Conservation (phyloP, 129 eudicot species). For the Logfia minima region DNA sequence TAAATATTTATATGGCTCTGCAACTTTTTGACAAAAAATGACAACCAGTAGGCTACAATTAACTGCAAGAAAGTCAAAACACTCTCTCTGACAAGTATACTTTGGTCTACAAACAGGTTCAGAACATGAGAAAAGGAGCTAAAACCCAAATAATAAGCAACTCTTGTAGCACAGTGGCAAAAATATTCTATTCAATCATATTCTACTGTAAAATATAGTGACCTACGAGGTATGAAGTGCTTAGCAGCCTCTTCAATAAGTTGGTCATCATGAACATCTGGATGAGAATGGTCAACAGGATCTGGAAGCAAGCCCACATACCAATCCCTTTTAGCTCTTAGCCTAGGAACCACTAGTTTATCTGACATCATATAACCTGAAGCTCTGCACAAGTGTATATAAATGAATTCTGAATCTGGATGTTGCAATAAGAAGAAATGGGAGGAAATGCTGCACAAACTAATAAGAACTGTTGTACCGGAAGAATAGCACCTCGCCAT, state of each 20-base stretch:
- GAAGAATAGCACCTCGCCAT: constrained; percentile 98
- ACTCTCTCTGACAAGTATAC: not conserved
- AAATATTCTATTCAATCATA: not conserved
- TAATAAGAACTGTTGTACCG: constrained; percentile 46
- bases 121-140: constrained; percentile 5
- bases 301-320: constrained; percentile 74
- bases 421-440: constrained; percentile 14
- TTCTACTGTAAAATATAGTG: not conserved
- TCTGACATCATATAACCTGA: constrained; percentile 98
- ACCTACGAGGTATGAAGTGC: constrained; percentile 64
- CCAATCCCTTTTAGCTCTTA: constrained; percentile 92
- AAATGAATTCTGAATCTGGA: constrained; percentile 7
- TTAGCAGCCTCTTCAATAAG: constrained; percentile 64
- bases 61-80: constrained; percentile 6
- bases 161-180: constrained; percentile 14
- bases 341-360: constrained; percentile 82
- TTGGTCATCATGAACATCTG: constrained; percentile 86
- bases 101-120: not conserved
- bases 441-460: not conserved
- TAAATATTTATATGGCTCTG: constrained; percentile 3
- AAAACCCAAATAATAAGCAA: constrained; percentile 10
- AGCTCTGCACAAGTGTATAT: constrained; percentile 46
- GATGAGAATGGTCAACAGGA: constrained; percentile 93
- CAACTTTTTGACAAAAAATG: constrained; percentile 12
- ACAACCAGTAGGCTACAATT: constrained; percentile 10